Percentiles rank a stretch among this genome's conserved stretches.
phyloP scores from a whole-genome alignment of 768 basidiomycete species.

The Lentinula lateritia region DNA sequence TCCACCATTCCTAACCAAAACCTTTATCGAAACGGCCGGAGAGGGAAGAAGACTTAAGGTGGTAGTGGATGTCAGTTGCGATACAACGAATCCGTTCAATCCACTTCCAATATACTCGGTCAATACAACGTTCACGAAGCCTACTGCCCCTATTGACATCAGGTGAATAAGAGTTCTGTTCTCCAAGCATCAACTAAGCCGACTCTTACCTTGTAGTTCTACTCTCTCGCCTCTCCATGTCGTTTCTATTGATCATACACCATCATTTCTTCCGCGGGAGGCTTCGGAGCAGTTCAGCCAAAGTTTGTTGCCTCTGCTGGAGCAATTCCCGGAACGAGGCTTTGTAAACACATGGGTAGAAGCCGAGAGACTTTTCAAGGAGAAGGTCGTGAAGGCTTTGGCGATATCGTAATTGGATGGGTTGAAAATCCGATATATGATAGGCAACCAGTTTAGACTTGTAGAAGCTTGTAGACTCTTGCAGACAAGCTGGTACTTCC shows the following conservation, averaged over 20 bases:
- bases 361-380: conserved; percentile 77
- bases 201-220: conserved; percentile 27
- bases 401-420: background rate
- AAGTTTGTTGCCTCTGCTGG: conserved; percentile 78
- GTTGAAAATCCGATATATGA: no score
- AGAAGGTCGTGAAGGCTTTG: conserved; percentile 21
- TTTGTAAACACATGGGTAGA: conserved; percentile 80
- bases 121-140: conserved; percentile 91
- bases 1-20: conserved; percentile 69
- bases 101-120: conserved; percentile 91
- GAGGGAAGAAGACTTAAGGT: conserved; percentile 61
- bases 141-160: conserved; percentile 81
- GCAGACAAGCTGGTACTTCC: no score
- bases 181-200: background rate
- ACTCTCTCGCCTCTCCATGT: conserved; percentile 71
- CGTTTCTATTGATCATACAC: conserved; percentile 94
- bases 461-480: no score
- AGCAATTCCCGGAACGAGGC: conserved; percentile 64
- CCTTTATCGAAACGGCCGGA: conserved; percentile 68
- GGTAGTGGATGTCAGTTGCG: conserved; percentile 96
- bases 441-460: no score
- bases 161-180: conserved; percentile 43
- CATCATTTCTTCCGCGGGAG: conserved; percentile 89
- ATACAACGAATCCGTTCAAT: conserved; percentile 97
- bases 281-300: conserved; percentile 92